Evolutionary conservation across 1,284 basidiomycete genomes (phyloP).

Genomic region (Cryptococcus sp.): DNA sequence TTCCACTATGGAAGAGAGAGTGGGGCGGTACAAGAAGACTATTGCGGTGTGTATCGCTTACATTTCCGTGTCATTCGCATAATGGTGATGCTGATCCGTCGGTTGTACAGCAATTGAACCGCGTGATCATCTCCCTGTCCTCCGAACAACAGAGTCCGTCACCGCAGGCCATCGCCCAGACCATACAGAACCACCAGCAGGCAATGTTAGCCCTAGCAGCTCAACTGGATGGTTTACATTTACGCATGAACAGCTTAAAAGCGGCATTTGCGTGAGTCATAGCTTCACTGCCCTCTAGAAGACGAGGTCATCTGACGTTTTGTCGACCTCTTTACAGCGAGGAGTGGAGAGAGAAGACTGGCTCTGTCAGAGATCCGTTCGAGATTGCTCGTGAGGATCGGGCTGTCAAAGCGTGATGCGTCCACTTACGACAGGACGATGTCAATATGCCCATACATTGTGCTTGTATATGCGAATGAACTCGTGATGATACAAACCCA

Average conservation of each 20-base stretch:
- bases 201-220: constrained; percentile 44
- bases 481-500: too few relatives aligned
- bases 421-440: constrained; percentile 1
- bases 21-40: constrained; percentile 41
- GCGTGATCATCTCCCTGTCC: constrained; percentile 37
- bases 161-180: constrained; percentile 47
- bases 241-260: constrained; percentile 38
- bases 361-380: constrained; percentile 49
- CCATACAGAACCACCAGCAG: constrained; percentile 48
- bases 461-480: too few relatives aligned
- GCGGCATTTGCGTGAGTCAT: constrained; percentile 36
- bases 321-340: constrained; percentile 20
- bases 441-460: not conserved
- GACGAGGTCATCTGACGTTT: not conserved
- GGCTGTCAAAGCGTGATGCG: constrained; percentile 17
- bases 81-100: not conserved
- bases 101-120: constrained; percentile 35
- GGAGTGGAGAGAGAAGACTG: constrained; percentile 41
- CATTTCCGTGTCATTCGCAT: constrained; percentile 1
- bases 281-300: not conserved
- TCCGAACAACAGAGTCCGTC: constrained; percentile 35
- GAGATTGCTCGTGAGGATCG: constrained; percentile 47
- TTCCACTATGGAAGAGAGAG: constrained; percentile 37
- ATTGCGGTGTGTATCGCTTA: constrained; percentile 29
- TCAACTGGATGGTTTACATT: constrained; percentile 40